These are phyloP conservation scores for Thecaphora thlaspeos DNA, from an alignment of 1,284 basidiomycete species.

Conservation along the genomic window DNA sequence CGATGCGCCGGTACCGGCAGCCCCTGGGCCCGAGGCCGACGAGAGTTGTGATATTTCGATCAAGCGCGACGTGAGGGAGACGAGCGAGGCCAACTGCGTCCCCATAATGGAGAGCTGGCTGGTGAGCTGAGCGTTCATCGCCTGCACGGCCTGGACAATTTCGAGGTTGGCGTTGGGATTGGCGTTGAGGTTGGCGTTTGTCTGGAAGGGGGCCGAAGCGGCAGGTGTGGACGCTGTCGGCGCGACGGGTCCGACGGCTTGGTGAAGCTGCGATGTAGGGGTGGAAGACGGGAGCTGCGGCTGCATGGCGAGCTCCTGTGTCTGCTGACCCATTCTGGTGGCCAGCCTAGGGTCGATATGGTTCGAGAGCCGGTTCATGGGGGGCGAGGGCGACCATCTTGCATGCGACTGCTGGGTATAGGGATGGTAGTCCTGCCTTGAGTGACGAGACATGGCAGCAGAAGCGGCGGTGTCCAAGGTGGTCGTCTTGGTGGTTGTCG, in stretches of 20 bases:
- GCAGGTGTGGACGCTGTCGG: slow-evolving; percentile 3
- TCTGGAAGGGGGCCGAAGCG: slow-evolving; percentile 4
- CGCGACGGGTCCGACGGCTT: slow-evolving; percentile 6
- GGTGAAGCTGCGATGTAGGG: slow-evolving; percentile 13
- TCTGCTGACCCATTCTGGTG: slow-evolving; percentile 15
- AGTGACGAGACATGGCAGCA: slow-evolving; percentile 29
- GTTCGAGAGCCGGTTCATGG: slow-evolving; percentile 25
- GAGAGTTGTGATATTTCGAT: slow-evolving; percentile 30
- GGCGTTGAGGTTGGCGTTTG: too few relatives aligned
- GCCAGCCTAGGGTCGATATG: slow-evolving; percentile 22
- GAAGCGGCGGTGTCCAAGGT: background rate
- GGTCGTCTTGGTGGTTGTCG: too few relatives aligned
- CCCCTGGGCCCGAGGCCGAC: background rate
- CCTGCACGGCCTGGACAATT: slow-evolving; percentile 28
- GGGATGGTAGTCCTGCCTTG: slow-evolving; percentile 29
- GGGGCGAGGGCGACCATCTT: slow-evolving; percentile 33
- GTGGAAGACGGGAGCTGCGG: slow-evolving; percentile 3
- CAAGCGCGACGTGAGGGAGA: slow-evolving; percentile 29
- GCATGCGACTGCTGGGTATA: slow-evolving; percentile 21
- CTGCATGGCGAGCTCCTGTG: slow-evolving; percentile 20
- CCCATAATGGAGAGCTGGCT: slow-evolving; percentile 32
- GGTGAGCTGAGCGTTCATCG: slow-evolving; percentile 29
- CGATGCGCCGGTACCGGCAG: too few relatives aligned
- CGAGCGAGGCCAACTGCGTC: slow-evolving; percentile 26
- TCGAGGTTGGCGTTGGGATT: too few relatives aligned